Evolutionary conservation across 805 yeast species (phyloP).

Genomic region (Hermanozyma aechmeae): DNA sequence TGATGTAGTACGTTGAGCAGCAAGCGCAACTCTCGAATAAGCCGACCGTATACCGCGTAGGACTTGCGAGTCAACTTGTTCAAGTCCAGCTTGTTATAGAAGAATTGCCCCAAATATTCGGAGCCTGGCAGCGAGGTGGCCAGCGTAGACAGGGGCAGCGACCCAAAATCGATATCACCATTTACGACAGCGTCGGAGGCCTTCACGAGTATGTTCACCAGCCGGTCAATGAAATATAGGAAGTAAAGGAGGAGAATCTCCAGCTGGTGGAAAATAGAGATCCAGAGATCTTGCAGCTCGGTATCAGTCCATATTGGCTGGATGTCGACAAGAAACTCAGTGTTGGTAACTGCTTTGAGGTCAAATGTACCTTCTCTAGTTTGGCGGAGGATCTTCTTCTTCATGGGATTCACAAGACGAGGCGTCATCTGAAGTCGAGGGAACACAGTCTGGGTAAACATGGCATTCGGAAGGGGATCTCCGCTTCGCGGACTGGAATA

Average conservation of each 20-base stretch:
- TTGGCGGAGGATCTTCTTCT: not conserved
- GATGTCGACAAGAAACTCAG: constrained; percentile 5
- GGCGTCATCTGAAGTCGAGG: not conserved
- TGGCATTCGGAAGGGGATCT: not conserved
- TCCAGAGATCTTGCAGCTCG: constrained; percentile 19
- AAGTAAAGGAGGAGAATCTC: constrained; percentile 20
- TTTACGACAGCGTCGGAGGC: constrained; percentile 10
- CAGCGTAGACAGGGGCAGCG: constrained; percentile 3
- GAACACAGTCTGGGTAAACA: not conserved
- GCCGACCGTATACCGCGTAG: constrained; percentile 24
- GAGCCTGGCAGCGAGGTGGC: not conserved
- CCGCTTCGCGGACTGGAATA: not conserved
- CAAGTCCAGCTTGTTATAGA: constrained; percentile 20
- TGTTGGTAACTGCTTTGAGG: constrained; percentile 9
- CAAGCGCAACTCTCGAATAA: constrained; percentile 24
- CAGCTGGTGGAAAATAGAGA: constrained; percentile 17
- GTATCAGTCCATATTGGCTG: constrained; percentile 19
- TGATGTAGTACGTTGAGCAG: constrained; percentile 19
- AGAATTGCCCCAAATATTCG: constrained; percentile 3
- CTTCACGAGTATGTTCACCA: constrained; percentile 19
- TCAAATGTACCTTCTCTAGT: constrained; percentile 1
- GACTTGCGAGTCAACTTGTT: constrained; percentile 18
- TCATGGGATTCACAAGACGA: not conserved
- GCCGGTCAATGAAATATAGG: constrained; percentile 28
- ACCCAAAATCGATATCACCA: constrained; percentile 5